A percentile compares a stretch with the other conserved stretches of the same genome.
phyloP scores from a whole-genome alignment of 768 basidiomycete species.

The Tylopilus sp. region DNA sequence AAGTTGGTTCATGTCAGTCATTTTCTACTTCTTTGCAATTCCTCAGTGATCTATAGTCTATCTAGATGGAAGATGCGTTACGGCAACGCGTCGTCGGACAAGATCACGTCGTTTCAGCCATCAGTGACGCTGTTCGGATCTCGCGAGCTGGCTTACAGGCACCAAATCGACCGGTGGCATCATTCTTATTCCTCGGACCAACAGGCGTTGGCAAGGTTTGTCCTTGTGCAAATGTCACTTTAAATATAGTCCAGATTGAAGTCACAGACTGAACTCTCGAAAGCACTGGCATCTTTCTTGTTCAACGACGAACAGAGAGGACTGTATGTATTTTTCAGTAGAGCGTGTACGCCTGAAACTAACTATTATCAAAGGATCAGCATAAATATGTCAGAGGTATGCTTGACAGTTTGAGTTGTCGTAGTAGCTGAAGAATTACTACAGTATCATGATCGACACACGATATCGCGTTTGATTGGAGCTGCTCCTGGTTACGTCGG shows the following conservation, averaged over 20 bases:
- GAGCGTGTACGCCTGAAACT: not conserved
- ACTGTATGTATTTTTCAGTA: slow-evolving; percentile 44
- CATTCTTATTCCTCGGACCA: slow-evolving; percentile 88
- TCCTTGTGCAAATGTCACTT: not conserved
- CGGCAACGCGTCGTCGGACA: slow-evolving; percentile 82
- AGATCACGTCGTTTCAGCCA: slow-evolving; percentile 78
- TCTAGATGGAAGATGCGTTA: slow-evolving; percentile 84
- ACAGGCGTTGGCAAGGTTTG: slow-evolving; percentile 82
- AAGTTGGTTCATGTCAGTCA: slow-evolving; percentile 77
- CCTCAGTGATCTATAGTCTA: not conserved
- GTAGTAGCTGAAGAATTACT: not conserved
- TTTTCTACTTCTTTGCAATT: not conserved
- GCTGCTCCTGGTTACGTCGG: slow-evolving; percentile 91
- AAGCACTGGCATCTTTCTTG: slow-evolving; percentile 83
- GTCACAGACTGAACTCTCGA: slow-evolving; percentile 74
- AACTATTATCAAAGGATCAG: slow-evolving; percentile 54
- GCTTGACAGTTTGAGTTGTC: not conserved
- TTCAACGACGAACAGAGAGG: slow-evolving; percentile 88
- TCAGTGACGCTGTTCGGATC: slow-evolving; percentile 89
- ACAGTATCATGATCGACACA: slow-evolving; percentile 90
- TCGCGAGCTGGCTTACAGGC: slow-evolving; percentile 89
- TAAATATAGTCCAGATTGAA: not conserved
- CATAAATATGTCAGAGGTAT: slow-evolving; percentile 89
- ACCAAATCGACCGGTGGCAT: slow-evolving; percentile 85
- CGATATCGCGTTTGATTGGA: slow-evolving; percentile 86